These are phyloP conservation scores for Lupinus albus DNA, from an alignment of 306 rosid genomes.

Conservation along the genomic window DNA sequence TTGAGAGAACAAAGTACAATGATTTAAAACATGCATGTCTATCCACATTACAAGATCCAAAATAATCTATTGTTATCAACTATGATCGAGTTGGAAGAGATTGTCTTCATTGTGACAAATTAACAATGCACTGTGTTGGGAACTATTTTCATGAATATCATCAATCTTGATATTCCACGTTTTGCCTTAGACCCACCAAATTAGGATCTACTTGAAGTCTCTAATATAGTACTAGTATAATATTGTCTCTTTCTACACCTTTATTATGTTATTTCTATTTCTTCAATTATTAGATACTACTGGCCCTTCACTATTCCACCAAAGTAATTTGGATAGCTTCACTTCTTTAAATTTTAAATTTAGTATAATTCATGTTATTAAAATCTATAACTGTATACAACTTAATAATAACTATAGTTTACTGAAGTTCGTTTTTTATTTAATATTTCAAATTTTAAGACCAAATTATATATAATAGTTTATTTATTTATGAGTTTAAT, in stretches of 20 bases:
- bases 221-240: neutral
- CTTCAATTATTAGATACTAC: conserved; percentile 15
- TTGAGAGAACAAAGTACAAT: no score
- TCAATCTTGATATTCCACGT: conserved; percentile 42
- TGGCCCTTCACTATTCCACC: neutral
- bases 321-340: neutral
- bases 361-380: neutral
- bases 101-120: conserved; percentile 2
- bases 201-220: conserved; percentile 18
- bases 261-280: conserved; percentile 21
- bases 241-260: conserved; percentile 21
- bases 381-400: no score
- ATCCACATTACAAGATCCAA: conserved; percentile 39
- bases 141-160: neutral
- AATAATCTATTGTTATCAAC: conserved; percentile 30
- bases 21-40: conserved; percentile 49
- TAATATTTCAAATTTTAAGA: no score
- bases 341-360: neutral
- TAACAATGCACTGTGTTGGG: neutral
- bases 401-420: no score
- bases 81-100: conserved; percentile 22
- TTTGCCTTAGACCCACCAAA: conserved; percentile 33
- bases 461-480: no score
- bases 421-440: no score
- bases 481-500: no score